Percentiles rank a stretch among this genome's conserved stretches.
These are phyloP conservation scores for Leccinum truebloodii DNA, from an alignment of 768 basidiomycete species.

Conservation along the genomic window DNA sequence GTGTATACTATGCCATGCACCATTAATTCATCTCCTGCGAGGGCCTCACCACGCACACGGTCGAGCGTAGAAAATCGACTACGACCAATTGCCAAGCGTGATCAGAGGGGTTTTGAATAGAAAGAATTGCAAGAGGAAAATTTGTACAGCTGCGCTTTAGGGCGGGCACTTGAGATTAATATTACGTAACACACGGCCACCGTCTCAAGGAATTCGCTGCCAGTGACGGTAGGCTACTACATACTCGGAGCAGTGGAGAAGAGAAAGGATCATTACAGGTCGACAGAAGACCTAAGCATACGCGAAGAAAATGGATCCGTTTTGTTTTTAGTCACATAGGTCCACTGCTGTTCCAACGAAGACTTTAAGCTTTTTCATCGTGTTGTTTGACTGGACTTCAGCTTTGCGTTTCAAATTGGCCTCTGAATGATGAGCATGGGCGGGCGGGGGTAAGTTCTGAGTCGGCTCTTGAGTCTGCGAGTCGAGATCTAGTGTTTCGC, in stretches of 20 bases:
- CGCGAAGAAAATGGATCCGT: neutral
- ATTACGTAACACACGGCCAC: neutral
- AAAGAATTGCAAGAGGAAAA: neutral
- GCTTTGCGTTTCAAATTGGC: conserved; percentile 39
- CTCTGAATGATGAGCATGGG: conserved; percentile 18
- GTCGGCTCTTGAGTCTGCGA: conserved; percentile 46
- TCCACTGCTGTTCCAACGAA: conserved; percentile 70
- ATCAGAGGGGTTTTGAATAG: conserved; percentile 35
- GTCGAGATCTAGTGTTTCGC: conserved; percentile 15
- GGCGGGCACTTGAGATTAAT: conserved; percentile 30
- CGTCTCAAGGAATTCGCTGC: no score
- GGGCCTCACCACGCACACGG: conserved; percentile 53
- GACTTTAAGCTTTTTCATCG: conserved; percentile 66
- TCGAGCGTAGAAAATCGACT: conserved; percentile 38
- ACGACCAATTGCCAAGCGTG: conserved; percentile 47
- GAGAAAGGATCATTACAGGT: neutral
- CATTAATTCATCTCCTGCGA: conserved; percentile 92
- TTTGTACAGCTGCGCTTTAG: conserved; percentile 30
- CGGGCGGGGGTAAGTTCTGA: conserved; percentile 27
- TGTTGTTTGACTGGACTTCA: conserved; percentile 13
- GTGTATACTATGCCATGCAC: conserved; percentile 86
- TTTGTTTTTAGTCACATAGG: conserved; percentile 59
- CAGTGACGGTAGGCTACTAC: no score
- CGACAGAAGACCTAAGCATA: neutral
- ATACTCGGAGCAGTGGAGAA: neutral